phyloP scores from a whole-genome alignment of 257 asterid species.

The Linaria vulgaris region DNA sequence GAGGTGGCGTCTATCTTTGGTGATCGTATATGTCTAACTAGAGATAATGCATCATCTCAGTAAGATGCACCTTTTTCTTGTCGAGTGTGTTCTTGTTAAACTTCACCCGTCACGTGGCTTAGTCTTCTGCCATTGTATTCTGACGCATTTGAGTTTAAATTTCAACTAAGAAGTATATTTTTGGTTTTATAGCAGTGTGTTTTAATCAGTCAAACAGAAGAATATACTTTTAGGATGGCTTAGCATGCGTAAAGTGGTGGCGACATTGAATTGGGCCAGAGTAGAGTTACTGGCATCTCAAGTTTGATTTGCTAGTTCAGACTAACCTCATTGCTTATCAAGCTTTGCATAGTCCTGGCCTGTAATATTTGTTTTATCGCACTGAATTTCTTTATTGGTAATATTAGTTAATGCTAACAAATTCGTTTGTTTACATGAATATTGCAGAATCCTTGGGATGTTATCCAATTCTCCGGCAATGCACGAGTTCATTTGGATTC shows the following conservation, averaged over 20 bases:
- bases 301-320: not conserved
- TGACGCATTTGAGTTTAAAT: no score
- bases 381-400: conserved; percentile 15
- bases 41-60: not conserved
- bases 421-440: conserved; percentile 26
- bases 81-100: no score
- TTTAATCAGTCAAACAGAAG: not conserved
- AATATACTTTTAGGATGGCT: not conserved
- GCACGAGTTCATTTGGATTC: conserved; percentile 78
- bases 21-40: not conserved
- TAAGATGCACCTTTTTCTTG: no score
- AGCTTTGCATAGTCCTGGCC: not conserved
- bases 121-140: no score
- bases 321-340: no score
- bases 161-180: no score
- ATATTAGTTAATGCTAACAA: conserved; percentile 7
- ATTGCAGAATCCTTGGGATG: conserved; percentile 98
- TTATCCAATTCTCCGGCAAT: conserved; percentile 73
- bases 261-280: not conserved
- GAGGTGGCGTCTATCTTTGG: not conserved
- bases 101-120: no score
- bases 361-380: conserved; percentile 13
- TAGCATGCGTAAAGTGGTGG: not conserved
- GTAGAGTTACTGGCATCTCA: not conserved
- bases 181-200: not conserved